These are phyloP conservation scores for Lachnellula occidentalis DNA, from an alignment of 2,329 filamentous ascomycete genomes.

Conservation along the genomic window DNA sequence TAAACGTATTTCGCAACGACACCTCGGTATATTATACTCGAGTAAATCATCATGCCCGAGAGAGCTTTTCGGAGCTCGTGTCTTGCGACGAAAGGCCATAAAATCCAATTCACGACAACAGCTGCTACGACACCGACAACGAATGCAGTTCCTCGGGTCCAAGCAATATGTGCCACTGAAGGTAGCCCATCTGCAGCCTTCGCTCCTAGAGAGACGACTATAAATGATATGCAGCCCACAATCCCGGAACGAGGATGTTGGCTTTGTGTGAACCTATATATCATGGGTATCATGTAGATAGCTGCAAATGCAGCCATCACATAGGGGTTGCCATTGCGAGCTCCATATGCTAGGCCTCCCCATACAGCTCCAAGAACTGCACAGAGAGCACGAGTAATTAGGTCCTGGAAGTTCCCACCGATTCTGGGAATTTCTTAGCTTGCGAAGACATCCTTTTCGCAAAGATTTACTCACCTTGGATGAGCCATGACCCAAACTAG, in stretches of 20 bases:
- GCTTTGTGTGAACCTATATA: slow-evolving; percentile 51
- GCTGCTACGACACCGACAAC: slow-evolving; percentile 49
- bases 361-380: slow-evolving; percentile 49
- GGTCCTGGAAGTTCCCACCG: slow-evolving; percentile 53
- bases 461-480: slow-evolving; percentile 34
- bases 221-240: slow-evolving; percentile 52
- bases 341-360: slow-evolving; percentile 47
- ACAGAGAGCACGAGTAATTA: slow-evolving; percentile 45
- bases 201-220: slow-evolving; percentile 44
- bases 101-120: slow-evolving; percentile 51
- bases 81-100: slow-evolving; percentile 57
- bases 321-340: slow-evolving; percentile 47
- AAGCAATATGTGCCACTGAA: slow-evolving; percentile 38
- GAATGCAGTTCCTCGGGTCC: slow-evolving; percentile 45
- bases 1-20: slow-evolving; percentile 54
- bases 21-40: slow-evolving; percentile 50
- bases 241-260: slow-evolving; percentile 52
- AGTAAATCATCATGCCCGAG: slow-evolving; percentile 52
- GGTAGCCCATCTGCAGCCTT: slow-evolving; percentile 27
- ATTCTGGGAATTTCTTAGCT: slow-evolving; percentile 32
- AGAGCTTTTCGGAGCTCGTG: slow-evolving; percentile 52
- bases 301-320: slow-evolving; percentile 50
- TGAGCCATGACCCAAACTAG: slow-evolving; percentile 53
- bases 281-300: slow-evolving; percentile 55
- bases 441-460: not conserved